Evolutionary conservation across 2,329 filamentous ascomycete species (phyloP).

Genomic region (Fusarium sp.): DNA sequence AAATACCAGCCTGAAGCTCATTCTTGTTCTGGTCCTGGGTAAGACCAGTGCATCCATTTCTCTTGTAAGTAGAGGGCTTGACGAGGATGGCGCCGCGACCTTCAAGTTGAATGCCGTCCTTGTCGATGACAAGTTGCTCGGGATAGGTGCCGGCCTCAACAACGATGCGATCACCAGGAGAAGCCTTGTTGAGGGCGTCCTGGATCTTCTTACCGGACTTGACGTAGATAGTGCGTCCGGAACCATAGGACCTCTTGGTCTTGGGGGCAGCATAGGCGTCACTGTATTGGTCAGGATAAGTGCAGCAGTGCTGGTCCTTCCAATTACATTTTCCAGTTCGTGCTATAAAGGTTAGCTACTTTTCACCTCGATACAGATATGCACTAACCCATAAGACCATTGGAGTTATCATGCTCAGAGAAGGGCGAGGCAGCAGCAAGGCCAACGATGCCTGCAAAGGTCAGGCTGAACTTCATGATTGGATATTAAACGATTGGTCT

Average conservation of each 20-base stretch:
- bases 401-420: slow-evolving; percentile 14
- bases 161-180: slow-evolving; percentile 50
- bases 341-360: slow-evolving; percentile 14
- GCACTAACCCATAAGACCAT: slow-evolving; percentile 20
- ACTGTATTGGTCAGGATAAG: slow-evolving; percentile 5
- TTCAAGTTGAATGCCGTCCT: slow-evolving; percentile 51
- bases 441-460: slow-evolving; percentile 16
- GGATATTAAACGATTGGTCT: neutral
- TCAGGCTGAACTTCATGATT: slow-evolving; percentile 30
- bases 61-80: slow-evolving; percentile 39
- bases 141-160: slow-evolving; percentile 52
- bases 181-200: slow-evolving; percentile 48
- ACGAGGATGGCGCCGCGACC: slow-evolving; percentile 48
- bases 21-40: slow-evolving; percentile 36
- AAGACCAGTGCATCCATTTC: slow-evolving; percentile 52
- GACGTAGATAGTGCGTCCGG: slow-evolving; percentile 35
- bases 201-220: slow-evolving; percentile 50
- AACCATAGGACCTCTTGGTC: slow-evolving; percentile 7
- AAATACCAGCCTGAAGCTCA: slow-evolving; percentile 51
- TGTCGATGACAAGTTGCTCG: slow-evolving; percentile 55
- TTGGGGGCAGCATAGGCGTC: neutral
- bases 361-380: accelerated
- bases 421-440: slow-evolving; percentile 28
- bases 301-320: slow-evolving; percentile 36
- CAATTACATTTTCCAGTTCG: slow-evolving; percentile 32